These are phyloP conservation scores for Scedosporium dehoogii DNA, from an alignment of 2,329 filamentous ascomycete species.

Conservation along the genomic window DNA sequence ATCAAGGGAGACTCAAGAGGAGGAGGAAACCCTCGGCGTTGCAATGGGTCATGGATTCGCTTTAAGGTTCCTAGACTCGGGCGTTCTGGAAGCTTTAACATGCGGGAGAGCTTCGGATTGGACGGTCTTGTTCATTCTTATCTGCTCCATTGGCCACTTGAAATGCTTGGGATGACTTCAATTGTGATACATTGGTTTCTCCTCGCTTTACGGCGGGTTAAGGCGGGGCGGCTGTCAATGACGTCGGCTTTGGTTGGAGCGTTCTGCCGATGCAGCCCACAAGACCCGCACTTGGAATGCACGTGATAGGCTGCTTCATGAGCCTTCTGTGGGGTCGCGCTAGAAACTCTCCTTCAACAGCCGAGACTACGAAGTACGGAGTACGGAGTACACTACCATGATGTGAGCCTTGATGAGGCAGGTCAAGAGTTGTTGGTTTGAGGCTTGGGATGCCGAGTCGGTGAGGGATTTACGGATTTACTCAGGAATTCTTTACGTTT, in stretches of 20 bases:
- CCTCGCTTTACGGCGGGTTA: conserved; percentile 2
- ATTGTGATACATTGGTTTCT: background rate
- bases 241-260: background rate
- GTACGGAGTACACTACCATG: background rate
- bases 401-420: too few relatives aligned
- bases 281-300: background rate
- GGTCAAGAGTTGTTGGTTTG: too few relatives aligned
- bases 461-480: too few relatives aligned
- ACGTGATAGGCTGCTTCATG: background rate
- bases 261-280: background rate
- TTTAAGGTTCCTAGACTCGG: background rate
- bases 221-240: background rate
- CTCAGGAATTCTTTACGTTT: too few relatives aligned
- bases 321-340: background rate
- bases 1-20: too few relatives aligned
- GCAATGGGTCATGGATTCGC: background rate
- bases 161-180: background rate
- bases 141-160: background rate
- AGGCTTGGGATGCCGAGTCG: too few relatives aligned
- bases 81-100: background rate
- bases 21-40: background rate
- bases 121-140: background rate
- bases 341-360: background rate
- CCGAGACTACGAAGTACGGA: background rate
- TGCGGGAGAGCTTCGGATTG: background rate